These are phyloP conservation scores for Alternaria infectoria DNA, from an alignment of 2,329 filamentous ascomycete species.

Conservation along the genomic window DNA sequence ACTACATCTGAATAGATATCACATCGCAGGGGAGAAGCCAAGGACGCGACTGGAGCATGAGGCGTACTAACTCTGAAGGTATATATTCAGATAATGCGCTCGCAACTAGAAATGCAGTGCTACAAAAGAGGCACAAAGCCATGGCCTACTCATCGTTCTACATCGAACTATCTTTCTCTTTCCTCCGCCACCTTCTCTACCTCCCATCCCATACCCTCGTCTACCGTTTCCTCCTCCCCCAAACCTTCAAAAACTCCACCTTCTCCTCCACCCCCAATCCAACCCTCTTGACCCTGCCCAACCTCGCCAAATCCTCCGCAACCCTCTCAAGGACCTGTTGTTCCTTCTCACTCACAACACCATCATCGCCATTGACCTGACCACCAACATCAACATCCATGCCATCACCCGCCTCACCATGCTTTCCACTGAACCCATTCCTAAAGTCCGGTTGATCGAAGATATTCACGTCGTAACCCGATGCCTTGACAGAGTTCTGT, in stretches of 20 bases:
- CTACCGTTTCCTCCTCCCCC: slow-evolving; percentile 55
- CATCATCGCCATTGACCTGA: not conserved
- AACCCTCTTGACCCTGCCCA: slow-evolving; percentile 88
- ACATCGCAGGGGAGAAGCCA: not conserved
- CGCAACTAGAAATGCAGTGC: not conserved
- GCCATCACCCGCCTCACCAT: slow-evolving; percentile 20
- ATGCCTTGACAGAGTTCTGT: slow-evolving; percentile 19
- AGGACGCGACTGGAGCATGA: not conserved
- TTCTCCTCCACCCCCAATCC: slow-evolving; percentile 86
- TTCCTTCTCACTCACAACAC: slow-evolving; percentile 56
- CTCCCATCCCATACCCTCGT: not conserved
- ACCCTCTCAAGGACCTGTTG: slow-evolving; percentile 76
- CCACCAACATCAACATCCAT: slow-evolving; percentile 22
- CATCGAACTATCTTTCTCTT: not conserved
- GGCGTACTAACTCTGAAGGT: not conserved
- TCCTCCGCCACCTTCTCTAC: not conserved
- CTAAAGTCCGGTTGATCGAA: slow-evolving; percentile 39
- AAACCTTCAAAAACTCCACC: slow-evolving; percentile 77
- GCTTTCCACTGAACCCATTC: slow-evolving; percentile 20
- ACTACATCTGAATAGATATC: not conserved
- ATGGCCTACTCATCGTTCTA: not conserved
- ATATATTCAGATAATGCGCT: not conserved
- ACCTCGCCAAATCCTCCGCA: slow-evolving; percentile 81
- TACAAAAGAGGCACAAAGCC: not conserved
- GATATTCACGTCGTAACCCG: slow-evolving; percentile 41